phyloP scores from a whole-genome alignment of 805 yeast genomes.

The Lipomyces orientalis region DNA sequence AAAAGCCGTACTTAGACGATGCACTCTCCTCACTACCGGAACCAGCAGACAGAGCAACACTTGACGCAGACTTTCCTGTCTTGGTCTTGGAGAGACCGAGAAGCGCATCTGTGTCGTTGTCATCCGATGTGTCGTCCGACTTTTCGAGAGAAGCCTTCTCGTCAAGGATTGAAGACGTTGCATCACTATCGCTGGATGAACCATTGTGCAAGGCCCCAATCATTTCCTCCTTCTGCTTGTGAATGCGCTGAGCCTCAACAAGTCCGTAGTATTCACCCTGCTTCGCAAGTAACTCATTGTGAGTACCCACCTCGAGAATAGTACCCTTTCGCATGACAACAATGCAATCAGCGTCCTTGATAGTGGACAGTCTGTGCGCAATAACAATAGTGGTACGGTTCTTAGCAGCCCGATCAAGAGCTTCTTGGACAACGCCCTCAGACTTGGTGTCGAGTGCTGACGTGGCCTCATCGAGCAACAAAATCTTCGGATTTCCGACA shows the following conservation, averaged over 20 bases:
- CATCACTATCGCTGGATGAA: constrained; percentile 7
- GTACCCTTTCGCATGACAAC: constrained; percentile 53
- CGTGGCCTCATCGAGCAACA: constrained; percentile 71
- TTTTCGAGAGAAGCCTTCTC: constrained; percentile 7
- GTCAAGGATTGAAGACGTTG: constrained; percentile 8
- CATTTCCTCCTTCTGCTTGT: constrained; percentile 31
- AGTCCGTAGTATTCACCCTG: constrained; percentile 40
- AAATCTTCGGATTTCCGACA: constrained; percentile 58
- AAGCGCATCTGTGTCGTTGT: not conserved
- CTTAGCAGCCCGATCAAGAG: constrained; percentile 47
- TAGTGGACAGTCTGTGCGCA: constrained; percentile 59
- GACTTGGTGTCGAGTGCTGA: constrained; percentile 67
- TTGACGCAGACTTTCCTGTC: constrained; percentile 21
- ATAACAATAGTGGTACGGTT: constrained; percentile 55
- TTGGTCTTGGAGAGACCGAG: constrained; percentile 9
- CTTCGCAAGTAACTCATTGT: constrained; percentile 40
- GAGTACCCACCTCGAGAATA: constrained; percentile 51
- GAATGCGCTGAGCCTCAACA: constrained; percentile 43
- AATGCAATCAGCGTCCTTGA: constrained; percentile 55
- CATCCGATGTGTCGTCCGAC: not conserved
- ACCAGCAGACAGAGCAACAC: not conserved
- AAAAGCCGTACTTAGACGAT: constrained; percentile 1
- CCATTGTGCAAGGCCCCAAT: constrained; percentile 25
- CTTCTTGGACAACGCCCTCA: constrained; percentile 63
- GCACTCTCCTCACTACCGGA: constrained; percentile 5